Conservation (phyloP, 192 early-diverging fungal genomes). For the Linnemannia schmuckeri region DNA sequence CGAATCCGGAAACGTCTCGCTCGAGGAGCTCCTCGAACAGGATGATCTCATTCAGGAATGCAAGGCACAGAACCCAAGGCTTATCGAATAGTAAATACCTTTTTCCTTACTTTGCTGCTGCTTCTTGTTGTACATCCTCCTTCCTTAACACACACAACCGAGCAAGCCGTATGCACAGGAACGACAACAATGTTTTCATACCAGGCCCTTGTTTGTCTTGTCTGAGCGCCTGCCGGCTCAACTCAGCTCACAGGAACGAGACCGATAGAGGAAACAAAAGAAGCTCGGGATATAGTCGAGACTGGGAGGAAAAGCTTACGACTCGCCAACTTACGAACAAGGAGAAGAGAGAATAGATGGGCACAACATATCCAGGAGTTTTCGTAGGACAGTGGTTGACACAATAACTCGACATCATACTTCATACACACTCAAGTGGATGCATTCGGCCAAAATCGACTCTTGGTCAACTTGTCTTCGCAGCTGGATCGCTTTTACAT, state of each 20-base stretch:
- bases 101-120: neutral
- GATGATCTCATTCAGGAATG: conserved; percentile 96
- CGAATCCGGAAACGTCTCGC: conserved; percentile 89
- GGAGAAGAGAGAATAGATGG: neutral
- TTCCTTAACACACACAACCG: neutral
- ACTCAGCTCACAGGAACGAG: neutral
- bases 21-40: conserved; percentile 94
- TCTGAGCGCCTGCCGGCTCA: neutral
- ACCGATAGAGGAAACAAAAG: neutral
- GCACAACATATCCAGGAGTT: neutral
- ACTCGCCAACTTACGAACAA: neutral
- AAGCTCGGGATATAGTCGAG: neutral
- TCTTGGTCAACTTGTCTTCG: neutral
- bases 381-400: neutral
- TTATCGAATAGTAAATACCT: conserved; percentile 81
- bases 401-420: neutral
- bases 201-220: neutral
- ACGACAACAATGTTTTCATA: neutral
- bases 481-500: neutral
- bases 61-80: conserved; percentile 91
- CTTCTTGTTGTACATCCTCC: neutral
- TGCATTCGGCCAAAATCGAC: neutral
- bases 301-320: neutral
- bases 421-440: neutral
- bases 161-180: neutral